Conservation (phyloP, 2,329 filamentous ascomycete genomes). For the Botrytis elliptica region DNA sequence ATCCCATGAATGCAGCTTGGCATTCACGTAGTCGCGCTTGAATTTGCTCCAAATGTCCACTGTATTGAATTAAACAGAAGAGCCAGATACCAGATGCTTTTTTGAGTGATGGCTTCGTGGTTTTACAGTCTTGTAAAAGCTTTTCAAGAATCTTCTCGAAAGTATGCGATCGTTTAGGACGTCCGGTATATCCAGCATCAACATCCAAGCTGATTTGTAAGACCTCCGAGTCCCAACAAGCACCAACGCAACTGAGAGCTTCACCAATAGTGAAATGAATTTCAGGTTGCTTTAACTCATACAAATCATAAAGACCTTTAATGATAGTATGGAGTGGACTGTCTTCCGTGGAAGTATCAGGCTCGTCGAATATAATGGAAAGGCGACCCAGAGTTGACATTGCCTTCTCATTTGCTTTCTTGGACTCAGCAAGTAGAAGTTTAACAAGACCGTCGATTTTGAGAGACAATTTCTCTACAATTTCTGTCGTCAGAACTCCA, state of each 20-base stretch:
- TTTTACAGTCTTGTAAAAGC: constrained; percentile 73
- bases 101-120: constrained; percentile 82
- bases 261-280: constrained; percentile 90
- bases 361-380: constrained; percentile 58
- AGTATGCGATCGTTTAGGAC: constrained; percentile 43
- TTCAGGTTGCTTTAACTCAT: constrained; percentile 83
- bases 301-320: constrained; percentile 68
- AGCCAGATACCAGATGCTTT: constrained; percentile 96
- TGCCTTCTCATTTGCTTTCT: constrained; percentile 77
- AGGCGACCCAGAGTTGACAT: constrained; percentile 79
- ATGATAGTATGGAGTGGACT: constrained; percentile 56
- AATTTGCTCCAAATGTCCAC: constrained; percentile 73
- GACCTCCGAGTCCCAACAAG: constrained; percentile 80
- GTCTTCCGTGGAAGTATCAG: constrained; percentile 38
- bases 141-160: constrained; percentile 56
- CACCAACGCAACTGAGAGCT: constrained; percentile 74
- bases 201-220: constrained; percentile 76
- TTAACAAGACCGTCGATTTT: constrained; percentile 48
- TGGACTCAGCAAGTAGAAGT: constrained; percentile 65
- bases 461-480: constrained; percentile 29
- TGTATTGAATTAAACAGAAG: constrained; percentile 86
- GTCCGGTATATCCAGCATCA: constrained; percentile 50
- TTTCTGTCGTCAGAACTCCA: constrained; percentile 44
- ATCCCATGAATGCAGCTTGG: constrained; percentile 82
- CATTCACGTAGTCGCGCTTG: constrained; percentile 73